Evolutionary conservation across 768 basidiomycete species (phyloP), one percentile per base, ranked within the genome.

Genomic region (Tephrocybe sp.): DNA sequence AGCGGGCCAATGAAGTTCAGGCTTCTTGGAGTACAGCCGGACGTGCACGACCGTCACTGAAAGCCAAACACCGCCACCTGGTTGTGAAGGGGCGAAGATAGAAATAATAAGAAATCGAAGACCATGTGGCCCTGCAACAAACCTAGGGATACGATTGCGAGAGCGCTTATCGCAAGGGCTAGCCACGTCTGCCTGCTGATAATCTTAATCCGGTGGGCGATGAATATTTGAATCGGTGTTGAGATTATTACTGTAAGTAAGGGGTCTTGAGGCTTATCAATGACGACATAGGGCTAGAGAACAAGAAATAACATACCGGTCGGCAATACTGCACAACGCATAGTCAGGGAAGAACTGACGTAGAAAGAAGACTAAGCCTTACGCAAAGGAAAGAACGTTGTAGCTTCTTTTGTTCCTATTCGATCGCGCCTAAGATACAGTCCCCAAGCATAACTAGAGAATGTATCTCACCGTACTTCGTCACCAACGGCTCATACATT

Each of bases 151-250:
- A 65, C 59, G 1, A 75, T 5, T 3, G 72, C 65, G n/a, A 76
- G 62, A 13, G 63, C 36, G 13, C 61, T 55, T 31, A 76, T 66
- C 20, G 68, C 34, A 1, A 54, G 48, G 0, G 73, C 64, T 7
- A 76, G 53, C 58, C 68, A 67, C 13, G 57, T 65, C 1, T 65
- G 66, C 52, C 72, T 72, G 23, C 72, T 76, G 31, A 78, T 63
- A 12, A 73, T 57, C 47, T 59, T 64, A 35, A 76, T 73, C 40
- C 74, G 64, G 69, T 72, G 74, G 0, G 74, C 74, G 42, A 76
- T 68, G 62, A 75, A 76, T 9, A 78, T 54, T 58, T 78, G 76
- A 16, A 78, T 76, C 0, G 75, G 74, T 6, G 74, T 76, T 2
- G 75, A 78, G 12, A 62, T 60, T 2, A 60, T 39, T 6, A 76